Evolutionary conservation across 2,329 filamentous ascomycete species (phyloP).

Genomic region (Colletotrichum sp.): DNA sequence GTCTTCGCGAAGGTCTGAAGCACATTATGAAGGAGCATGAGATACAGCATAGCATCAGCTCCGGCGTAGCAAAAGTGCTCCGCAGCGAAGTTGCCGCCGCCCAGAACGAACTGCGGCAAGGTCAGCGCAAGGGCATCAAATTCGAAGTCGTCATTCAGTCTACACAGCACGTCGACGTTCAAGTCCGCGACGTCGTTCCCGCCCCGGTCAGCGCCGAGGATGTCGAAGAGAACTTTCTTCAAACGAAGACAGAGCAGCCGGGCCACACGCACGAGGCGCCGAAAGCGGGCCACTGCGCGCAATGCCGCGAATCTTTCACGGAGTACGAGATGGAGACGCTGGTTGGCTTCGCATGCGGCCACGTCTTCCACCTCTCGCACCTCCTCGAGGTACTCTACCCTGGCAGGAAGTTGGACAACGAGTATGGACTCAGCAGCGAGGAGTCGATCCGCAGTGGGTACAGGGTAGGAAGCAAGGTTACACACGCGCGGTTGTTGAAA

Average conservation of each 20-base stretch:
- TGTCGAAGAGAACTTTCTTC: constrained; percentile 17
- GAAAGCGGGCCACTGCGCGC: constrained; percentile 62
- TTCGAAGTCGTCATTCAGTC: constrained; percentile 72
- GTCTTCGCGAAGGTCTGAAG: constrained; percentile 83
- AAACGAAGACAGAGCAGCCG: constrained; percentile 29
- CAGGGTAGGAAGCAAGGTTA: constrained; percentile 86
- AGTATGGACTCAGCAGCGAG: constrained; percentile 47
- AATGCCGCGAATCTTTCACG: constrained; percentile 60
- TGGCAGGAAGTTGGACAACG: constrained; percentile 50
- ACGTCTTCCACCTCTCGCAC: constrained; percentile 80
- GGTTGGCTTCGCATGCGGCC: constrained; percentile 81
- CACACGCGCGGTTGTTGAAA: constrained; percentile 78
- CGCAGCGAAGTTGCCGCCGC: constrained; percentile 85
- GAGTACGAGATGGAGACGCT: constrained; percentile 73
- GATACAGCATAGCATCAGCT: constrained; percentile 90
- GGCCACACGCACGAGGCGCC: constrained; percentile 35
- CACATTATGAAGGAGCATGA: constrained; percentile 96
- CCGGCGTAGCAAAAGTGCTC: constrained; percentile 85
- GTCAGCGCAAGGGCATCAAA: constrained; percentile 85
- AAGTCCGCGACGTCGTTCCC: constrained; percentile 40
- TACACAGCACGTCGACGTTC: constrained; percentile 46
- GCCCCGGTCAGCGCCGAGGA: constrained; percentile 16
- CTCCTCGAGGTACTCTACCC: constrained; percentile 61
- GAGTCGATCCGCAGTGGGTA: constrained; percentile 52
- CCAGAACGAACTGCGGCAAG: constrained; percentile 79